These are phyloP conservation scores for Teunomyces tritomae DNA, from an alignment of 805 yeast species.

Conservation along the genomic window DNA sequence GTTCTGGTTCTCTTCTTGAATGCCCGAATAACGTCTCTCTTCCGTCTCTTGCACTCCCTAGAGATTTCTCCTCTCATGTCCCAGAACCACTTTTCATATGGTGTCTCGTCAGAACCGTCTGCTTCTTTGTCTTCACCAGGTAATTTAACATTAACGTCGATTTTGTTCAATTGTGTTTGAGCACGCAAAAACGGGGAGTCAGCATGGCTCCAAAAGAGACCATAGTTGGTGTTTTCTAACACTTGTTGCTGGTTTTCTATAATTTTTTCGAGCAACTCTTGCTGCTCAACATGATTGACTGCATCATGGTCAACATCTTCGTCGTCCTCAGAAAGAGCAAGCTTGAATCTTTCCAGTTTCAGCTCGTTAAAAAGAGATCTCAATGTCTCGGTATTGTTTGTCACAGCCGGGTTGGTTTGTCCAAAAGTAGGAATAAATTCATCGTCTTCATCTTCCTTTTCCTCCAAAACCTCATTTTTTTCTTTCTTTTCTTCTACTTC, in stretches of 20 bases:
- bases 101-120: constrained; percentile 29
- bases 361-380: constrained; percentile 53
- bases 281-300: constrained; percentile 20
- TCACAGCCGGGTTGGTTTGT: constrained; percentile 9
- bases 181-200: constrained; percentile 86
- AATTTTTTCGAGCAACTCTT: constrained; percentile 29
- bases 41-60: constrained; percentile 68
- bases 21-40: constrained; percentile 68
- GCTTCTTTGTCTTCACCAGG: constrained; percentile 38
- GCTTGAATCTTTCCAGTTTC: constrained; percentile 28
- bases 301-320: constrained; percentile 43
- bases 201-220: constrained; percentile 77
- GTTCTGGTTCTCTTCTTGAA: constrained; percentile 41
- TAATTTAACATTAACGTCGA: constrained; percentile 33
- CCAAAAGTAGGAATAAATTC: constrained; percentile 60
- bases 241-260: constrained; percentile 26
- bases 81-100: constrained; percentile 79
- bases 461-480: constrained; percentile 5
- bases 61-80: constrained; percentile 78
- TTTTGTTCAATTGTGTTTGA: constrained; percentile 72
- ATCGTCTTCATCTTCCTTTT: constrained; percentile 12
- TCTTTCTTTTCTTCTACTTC: constrained; percentile 19
- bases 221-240: constrained; percentile 20
- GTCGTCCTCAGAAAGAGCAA: constrained; percentile 42
- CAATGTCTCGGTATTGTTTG: constrained; percentile 56